Base-by-base conservation (phyloP, 2,329 filamentous ascomycete genomes). In the Colletotrichum spinosum region DNA sequence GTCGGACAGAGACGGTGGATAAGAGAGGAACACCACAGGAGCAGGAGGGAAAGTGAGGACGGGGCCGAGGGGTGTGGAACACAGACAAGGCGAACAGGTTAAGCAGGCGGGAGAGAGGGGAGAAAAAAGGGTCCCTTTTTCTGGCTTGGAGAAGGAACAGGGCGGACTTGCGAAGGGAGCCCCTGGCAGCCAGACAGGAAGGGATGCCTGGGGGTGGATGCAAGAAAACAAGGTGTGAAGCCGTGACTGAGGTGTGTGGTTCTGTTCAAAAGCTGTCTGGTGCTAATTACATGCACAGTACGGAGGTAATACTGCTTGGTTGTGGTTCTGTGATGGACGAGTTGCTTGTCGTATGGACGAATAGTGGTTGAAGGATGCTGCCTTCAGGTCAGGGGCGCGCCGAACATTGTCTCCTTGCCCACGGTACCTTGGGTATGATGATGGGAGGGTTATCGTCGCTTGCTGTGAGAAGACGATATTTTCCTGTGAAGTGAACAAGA, bases 81-180 rank as follows among this genome's bases (percentile, higher is more conserved):
- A 13, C 38, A 49, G 51, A 55, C 62, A 65, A 56, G 62, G 57
- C 56, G 50, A 60, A 33, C 42, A 60, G 46, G 37, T 41, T 17
- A 17, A 58, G 48, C 41, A 59, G 42, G 51, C 46, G 15, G 17
- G 46, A 38, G 11, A 39, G 25, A 57, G 25, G 25, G 25, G 25
- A 25, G 34, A 64, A 63, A 68, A 55, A 63, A 55, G 63, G 51
- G 53, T 55, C 44, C 63, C 46, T 52, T 45, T 42, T 42, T 39
- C 38, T 15, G 49, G 35, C 44, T 50, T 35, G 44, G 25, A 55
- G 17, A 25, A 50, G 37, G 15, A 41, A 38, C 33, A 11, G 34
- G 51, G 56, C 34, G 25, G 13, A 46, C 17, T 34, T 41, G 44
- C 12, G 39, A 17, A 49, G 50, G 56, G 44, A 17, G 13, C 39